A percentile compares a stretch with the other conserved stretches of the same genome.
These are phyloP conservation scores for Auriscalpium vulgare DNA, from an alignment of 768 basidiomycete species.

Conservation along the genomic window DNA sequence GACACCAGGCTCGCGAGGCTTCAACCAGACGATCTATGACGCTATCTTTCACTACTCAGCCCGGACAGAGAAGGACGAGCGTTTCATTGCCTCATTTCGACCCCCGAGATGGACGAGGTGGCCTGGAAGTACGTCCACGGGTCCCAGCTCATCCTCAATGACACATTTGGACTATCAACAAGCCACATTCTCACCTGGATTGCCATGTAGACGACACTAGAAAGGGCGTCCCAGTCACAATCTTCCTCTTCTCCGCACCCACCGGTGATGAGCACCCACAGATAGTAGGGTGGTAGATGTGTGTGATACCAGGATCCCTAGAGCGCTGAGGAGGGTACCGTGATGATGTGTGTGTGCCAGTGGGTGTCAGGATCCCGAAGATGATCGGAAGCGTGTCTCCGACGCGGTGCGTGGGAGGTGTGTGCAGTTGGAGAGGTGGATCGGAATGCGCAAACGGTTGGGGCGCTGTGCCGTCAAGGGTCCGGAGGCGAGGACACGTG, in stretches of 20 bases:
- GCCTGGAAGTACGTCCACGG: not conserved
- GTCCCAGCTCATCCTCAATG: slow-evolving; percentile 17
- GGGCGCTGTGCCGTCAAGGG: too few relatives aligned
- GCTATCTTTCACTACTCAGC: not conserved
- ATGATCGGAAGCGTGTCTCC: too few relatives aligned
- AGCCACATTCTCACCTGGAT: slow-evolving; percentile 22
- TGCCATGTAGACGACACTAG: slow-evolving; percentile 23
- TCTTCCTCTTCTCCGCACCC: slow-evolving; percentile 28
- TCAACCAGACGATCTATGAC: not conserved
- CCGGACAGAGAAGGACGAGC: not conserved
- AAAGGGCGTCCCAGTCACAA: slow-evolving; percentile 24
- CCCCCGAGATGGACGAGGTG: not conserved
- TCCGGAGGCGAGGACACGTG: too few relatives aligned
- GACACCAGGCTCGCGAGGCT: not conserved
- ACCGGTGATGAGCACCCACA: too few relatives aligned
- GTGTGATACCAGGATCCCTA: too few relatives aligned
- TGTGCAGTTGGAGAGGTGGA: too few relatives aligned
- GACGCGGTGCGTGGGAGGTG: too few relatives aligned
- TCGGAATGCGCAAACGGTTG: too few relatives aligned
- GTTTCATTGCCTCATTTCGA: not conserved
- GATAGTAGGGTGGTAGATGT: too few relatives aligned
- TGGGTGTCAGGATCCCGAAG: too few relatives aligned
- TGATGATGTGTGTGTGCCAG: too few relatives aligned
- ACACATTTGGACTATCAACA: slow-evolving; percentile 18
- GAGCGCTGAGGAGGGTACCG: too few relatives aligned